Conservation (phyloP, 371 early-diverging fungal species). For the Mortierella sp. region DNA sequence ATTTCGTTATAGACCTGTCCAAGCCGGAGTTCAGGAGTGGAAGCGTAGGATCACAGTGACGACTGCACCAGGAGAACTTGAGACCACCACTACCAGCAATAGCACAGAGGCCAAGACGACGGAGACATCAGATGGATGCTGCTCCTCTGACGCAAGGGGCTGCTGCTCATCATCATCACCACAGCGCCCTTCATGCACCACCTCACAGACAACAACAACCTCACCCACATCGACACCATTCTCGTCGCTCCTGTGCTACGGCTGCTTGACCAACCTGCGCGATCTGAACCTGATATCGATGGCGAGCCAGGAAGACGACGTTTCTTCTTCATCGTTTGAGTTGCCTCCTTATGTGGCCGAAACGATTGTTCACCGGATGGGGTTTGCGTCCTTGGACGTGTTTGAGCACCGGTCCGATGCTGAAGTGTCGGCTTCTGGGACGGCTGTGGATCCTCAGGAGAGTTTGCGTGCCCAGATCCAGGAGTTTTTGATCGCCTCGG, state of each 20-base stretch:
- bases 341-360: slow-evolving; percentile 52
- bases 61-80: slow-evolving; percentile 14
- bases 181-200: neutral
- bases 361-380: slow-evolving; percentile 30
- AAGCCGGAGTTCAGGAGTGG: slow-evolving; percentile 66
- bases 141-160: slow-evolving; percentile 27
- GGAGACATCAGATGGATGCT: slow-evolving; percentile 23
- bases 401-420: slow-evolving; percentile 33
- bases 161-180: slow-evolving; percentile 38
- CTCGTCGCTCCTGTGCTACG: slow-evolving; percentile 70
- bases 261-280: slow-evolving; percentile 70
- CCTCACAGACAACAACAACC: neutral
- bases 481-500: slow-evolving; percentile 67
- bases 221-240: slow-evolving; percentile 30
- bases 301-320: slow-evolving; percentile 11
- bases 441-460: slow-evolving; percentile 55
- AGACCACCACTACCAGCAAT: neutral
- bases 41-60: slow-evolving; percentile 68
- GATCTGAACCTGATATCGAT: slow-evolving; percentile 59
- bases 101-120: neutral
- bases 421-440: slow-evolving; percentile 16
- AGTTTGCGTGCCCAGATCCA: slow-evolving; percentile 65
- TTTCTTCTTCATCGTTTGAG: slow-evolving; percentile 24
- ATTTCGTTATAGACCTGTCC: slow-evolving; percentile 60
- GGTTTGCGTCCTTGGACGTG: slow-evolving; percentile 27